Conservation (phyloP, 2,329 filamentous ascomycete species). For the Ophiostoma fasciatum region DNA sequence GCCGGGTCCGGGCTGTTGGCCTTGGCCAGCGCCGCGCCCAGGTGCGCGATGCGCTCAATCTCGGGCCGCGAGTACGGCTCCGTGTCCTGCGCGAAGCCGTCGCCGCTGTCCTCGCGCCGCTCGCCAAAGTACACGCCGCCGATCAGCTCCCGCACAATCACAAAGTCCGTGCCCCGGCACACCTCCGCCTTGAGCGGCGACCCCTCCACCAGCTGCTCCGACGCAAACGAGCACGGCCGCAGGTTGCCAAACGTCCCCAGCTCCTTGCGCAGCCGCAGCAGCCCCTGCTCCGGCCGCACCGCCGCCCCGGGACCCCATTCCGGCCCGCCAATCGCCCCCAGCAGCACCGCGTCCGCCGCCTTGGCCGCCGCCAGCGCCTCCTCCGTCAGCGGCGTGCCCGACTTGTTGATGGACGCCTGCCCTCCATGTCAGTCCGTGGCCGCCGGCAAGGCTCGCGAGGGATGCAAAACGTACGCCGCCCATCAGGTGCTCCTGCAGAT, state of each 20-base stretch:
- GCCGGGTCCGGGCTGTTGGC: constrained; percentile 55
- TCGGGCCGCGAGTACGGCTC: constrained; percentile 75
- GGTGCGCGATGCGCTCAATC: constrained; percentile 73
- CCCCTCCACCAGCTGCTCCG: constrained; percentile 65
- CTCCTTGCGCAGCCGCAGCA: constrained; percentile 83
- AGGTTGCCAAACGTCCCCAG: constrained; percentile 92
- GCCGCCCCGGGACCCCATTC: constrained; percentile 76
- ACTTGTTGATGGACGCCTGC: constrained; percentile 80
- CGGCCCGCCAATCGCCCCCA: constrained; percentile 90
- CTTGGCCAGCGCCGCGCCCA: constrained; percentile 69
- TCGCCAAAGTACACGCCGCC: constrained; percentile 94
- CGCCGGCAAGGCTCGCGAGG: too few species aligned
- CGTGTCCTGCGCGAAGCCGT: constrained; percentile 63
- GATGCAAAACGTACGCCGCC: constrained; percentile 58
- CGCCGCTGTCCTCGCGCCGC: constrained; percentile 62
- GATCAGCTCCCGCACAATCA: constrained; percentile 82
- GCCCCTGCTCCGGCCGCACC: constrained; percentile 83
- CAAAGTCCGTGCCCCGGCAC: constrained; percentile 79
- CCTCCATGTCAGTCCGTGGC: too few species aligned
- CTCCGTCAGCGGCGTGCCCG: constrained; percentile 65
- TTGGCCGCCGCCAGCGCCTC: constrained; percentile 72
- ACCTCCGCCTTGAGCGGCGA: constrained; percentile 80
- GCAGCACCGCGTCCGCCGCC: constrained; percentile 72
- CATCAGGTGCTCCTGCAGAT: constrained; percentile 78
- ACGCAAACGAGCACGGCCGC: constrained; percentile 89